Percentiles rank a stretch among this genome's conserved stretches.
Conservation (phyloP, 1,284 basidiomycete genomes). For the Volvariella volvacea region DNA sequence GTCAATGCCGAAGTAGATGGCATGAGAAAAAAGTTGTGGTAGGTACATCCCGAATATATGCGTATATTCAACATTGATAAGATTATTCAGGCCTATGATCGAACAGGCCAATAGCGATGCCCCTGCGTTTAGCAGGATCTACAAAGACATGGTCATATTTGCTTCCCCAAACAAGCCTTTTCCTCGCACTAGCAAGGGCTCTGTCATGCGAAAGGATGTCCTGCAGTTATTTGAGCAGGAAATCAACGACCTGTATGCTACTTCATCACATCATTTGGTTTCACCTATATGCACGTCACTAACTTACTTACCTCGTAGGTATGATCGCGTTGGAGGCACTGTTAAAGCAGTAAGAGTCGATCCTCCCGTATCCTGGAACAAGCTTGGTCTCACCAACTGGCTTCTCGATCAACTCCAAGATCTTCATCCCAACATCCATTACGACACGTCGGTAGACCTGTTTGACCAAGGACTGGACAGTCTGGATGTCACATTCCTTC, state of each 20-base stretch:
- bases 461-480: constrained; percentile 36
- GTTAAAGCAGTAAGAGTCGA: constrained; percentile 9
- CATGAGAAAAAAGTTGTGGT: background rate
- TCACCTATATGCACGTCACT: too few species aligned
- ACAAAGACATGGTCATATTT: constrained; percentile 34
- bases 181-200: constrained; percentile 28
- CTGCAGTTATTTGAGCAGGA: constrained; percentile 24
- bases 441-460: constrained; percentile 19
- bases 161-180: constrained; percentile 24
- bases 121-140: constrained; percentile 32
- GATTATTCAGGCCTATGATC: constrained; percentile 18
- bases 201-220: constrained; percentile 28
- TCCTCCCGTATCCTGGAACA: constrained; percentile 20
- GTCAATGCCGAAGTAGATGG: background rate
- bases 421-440: constrained; percentile 13
- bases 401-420: constrained; percentile 20
- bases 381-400: constrained; percentile 18
- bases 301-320: too few species aligned
- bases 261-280: too few species aligned
- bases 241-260: constrained; percentile 29
- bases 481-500: constrained; percentile 27
- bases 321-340: constrained; percentile 21
- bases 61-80: background rate
- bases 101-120: constrained; percentile 33
- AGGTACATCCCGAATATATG: background rate